Evolutionary conservation across 2,329 filamentous ascomycete species (phyloP), one percentile per base, ranked within the genome.

Genomic region (Clathrospora elynae): DNA sequence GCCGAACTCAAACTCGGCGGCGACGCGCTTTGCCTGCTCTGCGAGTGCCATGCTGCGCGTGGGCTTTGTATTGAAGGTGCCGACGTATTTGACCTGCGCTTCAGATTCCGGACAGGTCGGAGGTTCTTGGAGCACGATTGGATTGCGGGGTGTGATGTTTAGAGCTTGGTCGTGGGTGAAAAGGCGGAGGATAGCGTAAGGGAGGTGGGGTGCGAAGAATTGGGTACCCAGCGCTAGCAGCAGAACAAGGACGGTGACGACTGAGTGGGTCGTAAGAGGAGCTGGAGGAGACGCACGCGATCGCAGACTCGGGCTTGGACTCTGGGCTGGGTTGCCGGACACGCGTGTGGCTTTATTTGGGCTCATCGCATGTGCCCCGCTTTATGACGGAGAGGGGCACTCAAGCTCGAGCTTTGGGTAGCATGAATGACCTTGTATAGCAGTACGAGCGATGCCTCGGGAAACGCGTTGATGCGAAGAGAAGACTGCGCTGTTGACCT

Each of bases 1-100:
- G 48, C 83, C 78, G 73, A 91, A 92, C 40, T 95, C 88, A 73
- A 97, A 97, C 71, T 93, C 83, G 59, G 82, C 82, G 61, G 88
- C 87, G 63, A 96, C 83, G 65, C 82, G 83, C 78, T 85, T 84
- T 46, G 90, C 89, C 73, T 92, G 87, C 51, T 84, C 80, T 54
- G 80, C 70, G 47, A 85, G 67, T 42, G 69, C 69, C 75, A 78
- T 78, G 64, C 73, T 76, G 66, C 70, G 70, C 38, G 60, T 51
- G 29, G 64, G 60, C 46, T 61, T 46, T 42, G 55, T 65, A 55
- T 67, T 62, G 58, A 70, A 70, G 42, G 66, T 68, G 45, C 60
- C 60, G 29, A 57, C 46, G 48, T 60, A 61, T 22, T 64, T 57
- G 57, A 61, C 48, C 18, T 51, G 54, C 20, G 56, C 61, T 16